These are phyloP conservation scores for Suhomyces xylopsoci DNA, from an alignment of 805 yeast species.

Conservation along the genomic window DNA sequence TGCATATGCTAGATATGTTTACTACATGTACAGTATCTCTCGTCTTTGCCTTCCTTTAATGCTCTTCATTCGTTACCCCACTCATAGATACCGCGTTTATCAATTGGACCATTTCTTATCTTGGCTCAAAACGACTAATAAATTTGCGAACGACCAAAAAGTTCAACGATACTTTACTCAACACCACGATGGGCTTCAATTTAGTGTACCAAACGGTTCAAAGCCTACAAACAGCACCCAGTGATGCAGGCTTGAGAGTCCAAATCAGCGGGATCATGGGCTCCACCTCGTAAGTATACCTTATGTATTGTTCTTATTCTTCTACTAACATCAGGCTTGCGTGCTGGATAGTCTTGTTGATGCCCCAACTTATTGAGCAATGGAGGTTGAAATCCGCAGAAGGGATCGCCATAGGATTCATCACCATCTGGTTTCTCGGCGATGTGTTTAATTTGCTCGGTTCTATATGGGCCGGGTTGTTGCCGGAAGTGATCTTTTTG, in stretches of 20 bases:
- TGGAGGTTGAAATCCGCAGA: conserved; percentile 75
- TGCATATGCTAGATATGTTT: too few species aligned
- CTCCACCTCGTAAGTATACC: conserved; percentile 48
- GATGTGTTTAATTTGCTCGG: conserved; percentile 68
- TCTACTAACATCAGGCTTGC: conserved; percentile 46
- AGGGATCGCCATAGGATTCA: conserved; percentile 69
- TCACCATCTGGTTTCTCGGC: conserved; percentile 68
- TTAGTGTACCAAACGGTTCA: neutral
- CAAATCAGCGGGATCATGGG: conserved; percentile 64
- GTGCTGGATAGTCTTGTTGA: conserved; percentile 72
- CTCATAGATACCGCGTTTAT: neutral
- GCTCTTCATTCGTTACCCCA: neutral
- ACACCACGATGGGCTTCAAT: conserved; percentile 3
- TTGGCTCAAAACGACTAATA: neutral
- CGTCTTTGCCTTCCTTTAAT: neutral
- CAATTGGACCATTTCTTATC: neutral
- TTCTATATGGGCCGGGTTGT: conserved; percentile 62
- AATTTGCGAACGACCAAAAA: neutral
- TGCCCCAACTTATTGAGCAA: conserved; percentile 79
- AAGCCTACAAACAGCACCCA: neutral
- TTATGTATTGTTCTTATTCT: too few species aligned
- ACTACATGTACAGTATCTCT: too few species aligned
- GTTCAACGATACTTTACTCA: neutral
- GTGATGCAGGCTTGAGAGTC: conserved; percentile 24
- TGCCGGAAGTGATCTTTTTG: conserved; percentile 66